A percentile compares a stretch with the other conserved stretches of the same genome.
phyloP scores from a whole-genome alignment of 2,329 filamentous ascomycete genomes.

The Lasiodiplodia theobromae region DNA sequence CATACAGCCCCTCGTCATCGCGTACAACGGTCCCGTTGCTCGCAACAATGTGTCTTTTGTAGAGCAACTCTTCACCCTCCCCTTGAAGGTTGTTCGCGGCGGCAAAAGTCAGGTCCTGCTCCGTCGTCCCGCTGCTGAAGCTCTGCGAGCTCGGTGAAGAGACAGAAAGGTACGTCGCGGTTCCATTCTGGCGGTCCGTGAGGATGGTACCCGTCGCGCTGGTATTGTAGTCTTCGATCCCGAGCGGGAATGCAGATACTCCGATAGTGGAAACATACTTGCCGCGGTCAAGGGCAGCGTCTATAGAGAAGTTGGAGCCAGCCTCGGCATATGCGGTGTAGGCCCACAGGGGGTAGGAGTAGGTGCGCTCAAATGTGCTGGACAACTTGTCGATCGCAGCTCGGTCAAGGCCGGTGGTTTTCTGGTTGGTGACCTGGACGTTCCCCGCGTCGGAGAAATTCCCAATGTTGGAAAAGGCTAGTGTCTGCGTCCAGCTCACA shows the following conservation, averaged over 20 bases:
- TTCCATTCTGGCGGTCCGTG: constrained; percentile 61
- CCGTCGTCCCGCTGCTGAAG: constrained; percentile 62
- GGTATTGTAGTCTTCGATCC: constrained; percentile 63
- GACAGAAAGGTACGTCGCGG: constrained; percentile 61
- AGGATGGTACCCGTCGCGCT: constrained; percentile 40
- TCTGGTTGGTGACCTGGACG: constrained; percentile 61
- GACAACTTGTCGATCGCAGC: constrained; percentile 35
- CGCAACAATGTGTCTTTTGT: constrained; percentile 63
- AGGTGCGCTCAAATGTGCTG: constrained; percentile 51
- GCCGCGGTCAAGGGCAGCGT: constrained; percentile 57
- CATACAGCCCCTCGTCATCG: neutral
- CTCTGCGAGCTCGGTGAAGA: constrained; percentile 52
- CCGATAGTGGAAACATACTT: constrained; percentile 57
- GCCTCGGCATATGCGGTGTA: constrained; percentile 57
- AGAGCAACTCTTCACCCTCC: constrained; percentile 53
- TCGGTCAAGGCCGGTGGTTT: constrained; percentile 58
- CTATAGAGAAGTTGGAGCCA: constrained; percentile 53
- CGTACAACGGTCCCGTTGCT: constrained; percentile 61
- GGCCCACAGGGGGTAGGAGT: constrained; percentile 68
- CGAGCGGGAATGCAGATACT: constrained; percentile 63
- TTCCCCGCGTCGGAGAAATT: constrained; percentile 62
- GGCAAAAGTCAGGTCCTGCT: constrained; percentile 64
- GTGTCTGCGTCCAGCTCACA: constrained; percentile 65
- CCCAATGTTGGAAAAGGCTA: constrained; percentile 64
- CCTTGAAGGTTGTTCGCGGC: neutral